phyloP scores from a whole-genome alignment of 345 rosid genomes.

The Syzygium jambos region DNA sequence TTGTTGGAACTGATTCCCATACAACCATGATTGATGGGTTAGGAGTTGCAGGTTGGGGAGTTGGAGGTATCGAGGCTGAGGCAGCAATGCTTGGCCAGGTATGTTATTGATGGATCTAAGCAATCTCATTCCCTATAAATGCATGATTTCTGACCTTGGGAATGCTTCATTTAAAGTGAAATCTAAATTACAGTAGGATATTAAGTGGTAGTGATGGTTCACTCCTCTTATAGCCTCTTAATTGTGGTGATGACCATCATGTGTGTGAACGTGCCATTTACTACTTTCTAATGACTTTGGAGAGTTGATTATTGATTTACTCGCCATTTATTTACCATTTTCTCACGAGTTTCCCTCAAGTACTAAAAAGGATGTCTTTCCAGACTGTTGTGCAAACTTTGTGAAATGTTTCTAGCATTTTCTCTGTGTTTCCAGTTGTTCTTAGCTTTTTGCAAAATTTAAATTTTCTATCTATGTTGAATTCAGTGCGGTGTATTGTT shows the following conservation, averaged over 20 bases:
- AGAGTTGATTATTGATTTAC: neutral
- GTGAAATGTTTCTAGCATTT: neutral
- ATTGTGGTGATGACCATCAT: neutral
- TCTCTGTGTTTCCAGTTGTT: neutral
- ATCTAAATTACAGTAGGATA: neutral
- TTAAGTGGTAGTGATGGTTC: neutral
- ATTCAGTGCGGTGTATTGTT: neutral
- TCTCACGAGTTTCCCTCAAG: neutral
- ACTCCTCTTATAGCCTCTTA: neutral
- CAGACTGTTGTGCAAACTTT: neutral
- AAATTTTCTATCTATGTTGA: neutral
- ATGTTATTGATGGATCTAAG: neutral
- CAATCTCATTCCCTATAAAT: neutral
- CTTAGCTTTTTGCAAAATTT: neutral
- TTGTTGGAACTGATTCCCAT: conserved; percentile 98
- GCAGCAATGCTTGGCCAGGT: conserved; percentile 99
- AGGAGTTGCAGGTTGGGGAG: conserved; percentile 99
- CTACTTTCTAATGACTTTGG: neutral
- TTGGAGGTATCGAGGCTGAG: conserved; percentile 99
- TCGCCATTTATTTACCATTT: neutral
- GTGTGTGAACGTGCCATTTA: neutral
- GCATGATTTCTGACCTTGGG: neutral
- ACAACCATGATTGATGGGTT: conserved; percentile 99
- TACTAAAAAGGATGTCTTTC: neutral
- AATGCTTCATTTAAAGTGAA: neutral